phyloP scores from a whole-genome alignment of 352 stramenopile species.

The Phytophthora quininea region DNA sequence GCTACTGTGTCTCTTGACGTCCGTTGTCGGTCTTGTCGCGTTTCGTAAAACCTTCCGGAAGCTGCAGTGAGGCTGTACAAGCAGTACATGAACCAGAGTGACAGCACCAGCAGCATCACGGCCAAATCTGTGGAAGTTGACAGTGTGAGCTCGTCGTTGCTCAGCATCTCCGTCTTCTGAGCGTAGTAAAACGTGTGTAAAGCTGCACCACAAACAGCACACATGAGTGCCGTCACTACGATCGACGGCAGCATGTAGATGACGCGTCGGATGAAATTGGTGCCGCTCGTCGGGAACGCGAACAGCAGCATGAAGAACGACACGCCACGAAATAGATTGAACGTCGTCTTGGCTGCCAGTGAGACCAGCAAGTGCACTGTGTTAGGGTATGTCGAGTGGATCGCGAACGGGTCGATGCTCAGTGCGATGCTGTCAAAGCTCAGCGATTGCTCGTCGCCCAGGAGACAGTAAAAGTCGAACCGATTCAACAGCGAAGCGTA shows the following conservation, averaged over 20 bases:
- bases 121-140: conserved; percentile 49
- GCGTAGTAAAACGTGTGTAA: conserved; percentile 70
- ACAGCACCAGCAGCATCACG: conserved; percentile 41
- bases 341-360: conserved; percentile 56
- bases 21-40: conserved; percentile 35
- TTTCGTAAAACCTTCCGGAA: conserved; percentile 45
- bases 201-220: conserved; percentile 39
- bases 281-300: conserved; percentile 54
- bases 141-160: conserved; percentile 22
- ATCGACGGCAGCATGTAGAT: conserved; percentile 48
- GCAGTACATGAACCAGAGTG: conserved; percentile 54
- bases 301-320: conserved; percentile 62
- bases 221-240: conserved; percentile 46
- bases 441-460: conserved; percentile 17
- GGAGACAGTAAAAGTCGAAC: conserved; percentile 63
- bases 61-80: conserved; percentile 43
- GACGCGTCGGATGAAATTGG: conserved; percentile 47
- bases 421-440: conserved; percentile 49
- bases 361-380: conserved; percentile 45
- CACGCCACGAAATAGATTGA: conserved; percentile 64
- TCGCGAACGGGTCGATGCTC: conserved; percentile 44
- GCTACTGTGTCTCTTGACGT: conserved; percentile 48
- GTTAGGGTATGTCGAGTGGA: conserved; percentile 44
- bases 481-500: conserved; percentile 69
- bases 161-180: conserved; percentile 48